Percentiles rank a stretch among this genome's conserved stretches.
phyloP scores from a whole-genome alignment of 2,329 filamentous ascomycete species.

The Fusarium xylarioides region DNA sequence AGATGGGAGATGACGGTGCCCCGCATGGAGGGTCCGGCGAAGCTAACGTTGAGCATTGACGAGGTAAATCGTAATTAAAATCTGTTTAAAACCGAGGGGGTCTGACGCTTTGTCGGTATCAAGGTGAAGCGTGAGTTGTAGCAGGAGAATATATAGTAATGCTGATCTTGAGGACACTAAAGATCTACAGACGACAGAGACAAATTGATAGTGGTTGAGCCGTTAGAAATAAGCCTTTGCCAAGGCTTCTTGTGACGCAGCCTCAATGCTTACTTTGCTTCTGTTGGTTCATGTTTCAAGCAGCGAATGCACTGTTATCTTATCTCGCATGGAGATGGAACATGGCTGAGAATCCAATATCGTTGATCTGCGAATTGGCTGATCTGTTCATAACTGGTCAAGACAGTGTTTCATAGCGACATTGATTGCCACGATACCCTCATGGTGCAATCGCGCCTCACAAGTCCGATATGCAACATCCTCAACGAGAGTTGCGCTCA shows the following conservation, averaged over 20 bases:
- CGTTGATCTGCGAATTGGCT: background rate
- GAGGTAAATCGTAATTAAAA: conserved; percentile 28
- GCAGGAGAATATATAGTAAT: background rate
- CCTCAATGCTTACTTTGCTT: background rate
- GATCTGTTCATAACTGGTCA: background rate
- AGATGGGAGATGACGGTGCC: conserved; percentile 20
- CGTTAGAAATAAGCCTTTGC: conserved; percentile 10
- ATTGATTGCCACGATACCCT: background rate
- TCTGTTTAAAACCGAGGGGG: background rate
- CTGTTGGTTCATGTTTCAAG: background rate
- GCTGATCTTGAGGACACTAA: background rate
- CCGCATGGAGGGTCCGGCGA: conserved; percentile 11
- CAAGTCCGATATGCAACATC: too few species aligned
- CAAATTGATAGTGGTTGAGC: background rate
- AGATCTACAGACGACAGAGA: background rate
- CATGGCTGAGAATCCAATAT: background rate
- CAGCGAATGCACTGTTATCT: background rate
- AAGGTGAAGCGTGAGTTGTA: conserved; percentile 10
- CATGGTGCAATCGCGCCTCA: background rate
- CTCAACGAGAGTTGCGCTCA: background rate
- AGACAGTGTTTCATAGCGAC: background rate
- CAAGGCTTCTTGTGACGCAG: conserved; percentile 2
- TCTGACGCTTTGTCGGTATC: background rate
- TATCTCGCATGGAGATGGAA: background rate
- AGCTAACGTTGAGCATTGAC: conserved; percentile 10